Base-by-base conservation (phyloP, 768 basidiomycete species). In the Boletus tomentosulus region DNA sequence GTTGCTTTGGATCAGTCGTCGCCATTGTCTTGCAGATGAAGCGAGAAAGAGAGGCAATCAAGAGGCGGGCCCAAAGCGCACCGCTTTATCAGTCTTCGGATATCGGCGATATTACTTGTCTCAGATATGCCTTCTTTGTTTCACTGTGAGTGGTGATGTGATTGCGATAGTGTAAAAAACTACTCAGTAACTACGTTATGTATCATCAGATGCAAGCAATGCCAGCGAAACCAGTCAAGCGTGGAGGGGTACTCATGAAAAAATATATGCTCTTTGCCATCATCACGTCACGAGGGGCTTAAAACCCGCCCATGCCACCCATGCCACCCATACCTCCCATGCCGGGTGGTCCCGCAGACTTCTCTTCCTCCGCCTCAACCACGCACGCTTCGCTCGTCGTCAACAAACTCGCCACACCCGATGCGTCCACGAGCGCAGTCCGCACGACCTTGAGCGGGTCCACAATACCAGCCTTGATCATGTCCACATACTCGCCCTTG, bases 371-470 rank as follows among this genome's bases (percentile, higher is more conserved):
- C 13, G 86, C 90, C 47, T 98, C 93, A 24, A 98, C 94, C 38
- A 98, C 82, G 68, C 90, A 89, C 39, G 84, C 87, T 77, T 98
- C 95, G 62, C 87, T 90, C 48, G 95, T 98, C 46, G 93, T 93
- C 72, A 98, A 75, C 70, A 98, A 74, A 57, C 85, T 89, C 4
- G 95, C 92, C n/a, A 98, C 95, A 66, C 96, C 94, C 24, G 82
- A 77, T 0, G 96, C 95, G 67, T 98, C 95, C 2, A 95, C 84
- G 28, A 98, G 78, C 2, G 93, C 93, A 3, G 93, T 96, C 63
- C 92, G 77, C 48, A 97, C 95, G 48, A 98, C 96, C 83, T 96
- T 96, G 56, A 95, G 76, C 1, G 94, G 95, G 75, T 98, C 96
- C 43, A 98, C 87, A 62, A 98, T 97, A 65, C 96, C 96, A 28